Evolutionary conservation across 2,329 filamentous ascomycete genomes (phyloP).

Genomic region (Hypoxylon sp.): DNA sequence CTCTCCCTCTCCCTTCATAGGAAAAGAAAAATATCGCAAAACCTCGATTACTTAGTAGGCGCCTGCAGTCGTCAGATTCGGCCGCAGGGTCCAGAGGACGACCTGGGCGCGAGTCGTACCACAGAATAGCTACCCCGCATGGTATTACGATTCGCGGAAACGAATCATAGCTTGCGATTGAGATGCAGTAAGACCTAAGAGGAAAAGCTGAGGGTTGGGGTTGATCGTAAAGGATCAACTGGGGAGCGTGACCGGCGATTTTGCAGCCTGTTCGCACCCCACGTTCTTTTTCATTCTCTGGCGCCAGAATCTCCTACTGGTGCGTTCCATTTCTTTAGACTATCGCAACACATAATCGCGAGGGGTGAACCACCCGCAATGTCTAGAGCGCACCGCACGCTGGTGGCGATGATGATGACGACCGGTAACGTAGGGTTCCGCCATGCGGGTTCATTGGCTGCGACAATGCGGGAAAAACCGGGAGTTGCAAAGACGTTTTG

Average conservation of each 20-base stretch:
- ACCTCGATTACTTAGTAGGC: conserved; percentile 9
- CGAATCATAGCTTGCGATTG: conserved; percentile 38
- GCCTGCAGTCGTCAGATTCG: conserved; percentile 23
- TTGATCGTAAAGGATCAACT: conserved; percentile 42
- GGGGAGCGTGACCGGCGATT: conserved; percentile 37
- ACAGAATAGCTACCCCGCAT: conserved; percentile 43
- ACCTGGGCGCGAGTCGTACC: conserved; percentile 35
- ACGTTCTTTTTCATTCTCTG: conserved; percentile 28
- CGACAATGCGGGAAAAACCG: conserved; percentile 27
- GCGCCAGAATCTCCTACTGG: conserved; percentile 32
- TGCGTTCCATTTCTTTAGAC: conserved; percentile 41
- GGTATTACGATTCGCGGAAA: conserved; percentile 28
- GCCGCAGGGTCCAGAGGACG: conserved; percentile 27
- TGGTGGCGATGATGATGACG: conserved; percentile 31
- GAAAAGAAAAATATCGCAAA: conserved; percentile 37
- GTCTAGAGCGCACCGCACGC: conserved; percentile 19
- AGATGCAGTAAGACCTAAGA: conserved; percentile 42
- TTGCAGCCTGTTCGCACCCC: conserved; percentile 35
- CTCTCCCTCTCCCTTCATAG: conserved; percentile 22
- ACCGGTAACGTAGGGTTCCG: conserved; percentile 3
- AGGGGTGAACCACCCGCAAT: conserved; percentile 21
- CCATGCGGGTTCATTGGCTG: conserved; percentile 25
- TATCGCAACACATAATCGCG: conserved; percentile 43
- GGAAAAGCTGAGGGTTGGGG: conserved; percentile 44
- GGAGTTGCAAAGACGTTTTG: conserved; percentile 22